Conservation (phyloP, 1,139 yeast genomes). For the Taphrina deformans region DNA sequence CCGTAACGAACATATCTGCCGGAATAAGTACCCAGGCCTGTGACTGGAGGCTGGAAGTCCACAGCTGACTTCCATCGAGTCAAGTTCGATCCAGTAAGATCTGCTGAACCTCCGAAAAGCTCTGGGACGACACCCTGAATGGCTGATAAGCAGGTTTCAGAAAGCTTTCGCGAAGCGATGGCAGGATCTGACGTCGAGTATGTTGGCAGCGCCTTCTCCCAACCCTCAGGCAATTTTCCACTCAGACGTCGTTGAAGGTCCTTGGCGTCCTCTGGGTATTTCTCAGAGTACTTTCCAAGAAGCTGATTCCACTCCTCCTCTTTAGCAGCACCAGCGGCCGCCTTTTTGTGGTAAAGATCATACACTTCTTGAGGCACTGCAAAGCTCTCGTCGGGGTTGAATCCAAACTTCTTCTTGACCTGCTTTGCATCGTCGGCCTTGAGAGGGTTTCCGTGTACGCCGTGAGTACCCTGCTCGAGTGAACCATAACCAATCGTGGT, state of each 20-base stretch:
- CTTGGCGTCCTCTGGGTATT: conserved; percentile 77
- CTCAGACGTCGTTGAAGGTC: conserved; percentile 79
- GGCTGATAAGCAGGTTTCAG: conserved; percentile 74
- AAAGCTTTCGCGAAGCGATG: conserved; percentile 91
- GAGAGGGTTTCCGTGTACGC: conserved; percentile 97
- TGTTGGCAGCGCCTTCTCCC: conserved; percentile 77
- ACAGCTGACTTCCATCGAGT: conserved; percentile 82
- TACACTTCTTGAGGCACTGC: conserved; percentile 81
- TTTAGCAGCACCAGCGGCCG: conserved; percentile 60
- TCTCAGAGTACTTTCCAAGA: conserved; percentile 61
- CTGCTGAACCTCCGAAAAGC: conserved; percentile 97
- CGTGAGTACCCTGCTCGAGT: conserved; percentile 76
- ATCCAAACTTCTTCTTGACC: conserved; percentile 80
- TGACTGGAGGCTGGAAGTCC: conserved; percentile 89
- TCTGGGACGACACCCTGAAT: conserved; percentile 75
- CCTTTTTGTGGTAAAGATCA: conserved; percentile 62
- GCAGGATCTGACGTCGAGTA: conserved; percentile 79
- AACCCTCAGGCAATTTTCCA: conserved; percentile 78
- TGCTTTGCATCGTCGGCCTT: conserved; percentile 90
- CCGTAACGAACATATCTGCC: conserved; percentile 98
- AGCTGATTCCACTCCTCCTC: conserved; percentile 74
- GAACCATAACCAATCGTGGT: conserved; percentile 98
- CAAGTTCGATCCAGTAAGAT: conserved; percentile 95
- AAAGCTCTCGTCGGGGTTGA: conserved; percentile 81
- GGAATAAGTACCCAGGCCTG: conserved; percentile 78